phyloP scores from a whole-genome alignment of 2,329 filamentous ascomycete genomes.

The Stachybotrys elegans region DNA sequence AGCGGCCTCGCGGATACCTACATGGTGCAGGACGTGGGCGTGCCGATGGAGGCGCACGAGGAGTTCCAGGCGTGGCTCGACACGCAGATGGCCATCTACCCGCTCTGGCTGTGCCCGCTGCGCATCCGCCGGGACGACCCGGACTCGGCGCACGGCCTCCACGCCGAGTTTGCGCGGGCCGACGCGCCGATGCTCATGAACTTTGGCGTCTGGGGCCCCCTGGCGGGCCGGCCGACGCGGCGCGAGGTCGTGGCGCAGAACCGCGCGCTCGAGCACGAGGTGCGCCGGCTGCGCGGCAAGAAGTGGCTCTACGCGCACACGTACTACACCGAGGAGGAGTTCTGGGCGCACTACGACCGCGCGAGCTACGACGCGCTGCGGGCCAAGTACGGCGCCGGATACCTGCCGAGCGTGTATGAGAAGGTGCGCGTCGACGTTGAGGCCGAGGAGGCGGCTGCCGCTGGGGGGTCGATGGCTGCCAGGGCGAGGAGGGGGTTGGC shows the following conservation, averaged over 20 bases:
- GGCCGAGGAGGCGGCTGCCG: slow-evolving; percentile 22
- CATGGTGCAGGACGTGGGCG: slow-evolving; percentile 60
- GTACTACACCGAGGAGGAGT: slow-evolving; percentile 63
- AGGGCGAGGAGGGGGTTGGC: slow-evolving; percentile 26
- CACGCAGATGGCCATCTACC: slow-evolving; percentile 40
- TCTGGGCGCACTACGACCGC: slow-evolving; percentile 60
- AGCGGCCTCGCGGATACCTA: slow-evolving; percentile 55
- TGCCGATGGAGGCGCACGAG: slow-evolving; percentile 36
- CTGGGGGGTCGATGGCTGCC: slow-evolving; percentile 16
- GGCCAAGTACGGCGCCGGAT: slow-evolving; percentile 51
- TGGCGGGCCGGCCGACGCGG: slow-evolving; percentile 27
- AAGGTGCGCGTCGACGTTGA: slow-evolving; percentile 54
- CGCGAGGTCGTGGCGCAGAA: slow-evolving; percentile 49
- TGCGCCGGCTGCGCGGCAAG: slow-evolving; percentile 56
- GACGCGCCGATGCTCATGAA: slow-evolving; percentile 45
- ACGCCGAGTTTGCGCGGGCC: slow-evolving; percentile 38
- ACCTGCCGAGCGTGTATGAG: slow-evolving; percentile 61
- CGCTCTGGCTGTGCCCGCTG: slow-evolving; percentile 53
- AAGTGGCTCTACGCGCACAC: slow-evolving; percentile 69
- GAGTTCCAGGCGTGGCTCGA: slow-evolving; percentile 46
- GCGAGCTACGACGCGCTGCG: slow-evolving; percentile 54
- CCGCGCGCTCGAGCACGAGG: slow-evolving; percentile 53
- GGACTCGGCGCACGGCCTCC: slow-evolving; percentile 39
- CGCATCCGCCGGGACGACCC: slow-evolving; percentile 35
- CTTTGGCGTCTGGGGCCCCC: slow-evolving; percentile 58